A percentile compares a stretch with the other conserved stretches of the same genome.
phyloP scores from a whole-genome alignment of 78 protist genomes.

The Capsaspora owczarzaki region DNA sequence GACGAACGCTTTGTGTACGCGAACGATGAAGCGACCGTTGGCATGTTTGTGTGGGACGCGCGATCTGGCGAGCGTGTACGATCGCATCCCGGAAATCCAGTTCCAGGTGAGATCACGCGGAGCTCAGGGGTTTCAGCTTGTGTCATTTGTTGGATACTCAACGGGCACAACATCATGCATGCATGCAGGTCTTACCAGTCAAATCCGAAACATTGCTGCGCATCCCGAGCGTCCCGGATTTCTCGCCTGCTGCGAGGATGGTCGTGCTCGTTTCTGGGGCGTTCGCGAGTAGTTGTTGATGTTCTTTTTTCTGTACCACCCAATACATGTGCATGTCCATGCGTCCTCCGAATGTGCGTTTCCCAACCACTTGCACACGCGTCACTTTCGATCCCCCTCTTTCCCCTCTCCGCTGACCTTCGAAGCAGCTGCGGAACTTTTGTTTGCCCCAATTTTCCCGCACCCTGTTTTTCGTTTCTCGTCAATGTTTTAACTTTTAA shows the following conservation, averaged over 20 bases:
- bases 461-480: too few species aligned
- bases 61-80: neutral
- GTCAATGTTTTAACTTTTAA: too few species aligned
- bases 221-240: neutral
- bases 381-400: too few species aligned
- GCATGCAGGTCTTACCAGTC: neutral
- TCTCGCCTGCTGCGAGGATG: neutral
- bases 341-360: too few species aligned
- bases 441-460: too few species aligned
- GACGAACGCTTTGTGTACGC: neutral
- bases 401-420: too few species aligned
- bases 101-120: neutral
- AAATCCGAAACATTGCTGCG: neutral
- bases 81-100: neutral
- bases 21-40: neutral
- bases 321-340: too few species aligned
- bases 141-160: neutral
- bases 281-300: too few species aligned
- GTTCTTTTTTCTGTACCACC: too few species aligned
- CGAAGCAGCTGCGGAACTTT: too few species aligned
- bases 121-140: neutral
- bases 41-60: neutral
- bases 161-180: neutral
- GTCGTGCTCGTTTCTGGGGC: neutral
- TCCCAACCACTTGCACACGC: too few species aligned